Evolutionary conservation across 2,329 filamentous ascomycete species (phyloP), one percentile per base, ranked within the genome.

Genomic region (Macrophomina phaseolina): DNA sequence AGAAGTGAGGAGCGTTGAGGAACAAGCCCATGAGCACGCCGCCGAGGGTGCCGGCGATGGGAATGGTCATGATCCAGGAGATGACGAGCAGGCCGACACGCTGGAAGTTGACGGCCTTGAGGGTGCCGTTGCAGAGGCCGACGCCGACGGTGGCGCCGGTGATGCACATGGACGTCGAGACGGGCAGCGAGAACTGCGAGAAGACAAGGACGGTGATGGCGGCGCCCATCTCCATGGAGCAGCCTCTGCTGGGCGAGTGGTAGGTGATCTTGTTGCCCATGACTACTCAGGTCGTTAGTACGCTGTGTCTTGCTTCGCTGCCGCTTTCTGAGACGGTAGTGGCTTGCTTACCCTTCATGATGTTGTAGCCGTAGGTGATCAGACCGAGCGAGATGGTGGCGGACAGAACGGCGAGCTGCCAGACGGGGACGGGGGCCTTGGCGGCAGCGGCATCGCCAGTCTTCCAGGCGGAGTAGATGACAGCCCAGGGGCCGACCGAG

Each of bases 211-310:
- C 87, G 9, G 91, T 93, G 71, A 93, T 87, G 71, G 91, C 90
- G 52, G 91, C 90, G 55, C 91, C 91, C 86, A 93, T 86, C 76
- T 93, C 91, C 90, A 93, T 93, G 61, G 89, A 92, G 72, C 81
- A 91, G 62, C 82, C 84, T 72, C 85, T 75, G 70, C 78, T 82
- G 4, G 85, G 85, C 3, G 84, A 86, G 77, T 91, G 89, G 78
- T 90, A 90, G 67, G 90, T 92, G 77, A 91, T 89, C 79, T 91
- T 91, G 84, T 93, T 93, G 64, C 91, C 91, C 90, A 93, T 92
- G 78, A 91, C 89, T 38, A 12, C 4, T 7, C 6, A 38, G 1
- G 1, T 12, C 4, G 36, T 38, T 38, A 38, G 36, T 38, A 3
- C 11, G 11, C 36, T 23, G 23, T 23, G 23, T 23, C 23, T 23